Evolutionary conservation across 2,329 filamentous ascomycete genomes (phyloP).

Genomic region (Fusarium albosuccineum): DNA sequence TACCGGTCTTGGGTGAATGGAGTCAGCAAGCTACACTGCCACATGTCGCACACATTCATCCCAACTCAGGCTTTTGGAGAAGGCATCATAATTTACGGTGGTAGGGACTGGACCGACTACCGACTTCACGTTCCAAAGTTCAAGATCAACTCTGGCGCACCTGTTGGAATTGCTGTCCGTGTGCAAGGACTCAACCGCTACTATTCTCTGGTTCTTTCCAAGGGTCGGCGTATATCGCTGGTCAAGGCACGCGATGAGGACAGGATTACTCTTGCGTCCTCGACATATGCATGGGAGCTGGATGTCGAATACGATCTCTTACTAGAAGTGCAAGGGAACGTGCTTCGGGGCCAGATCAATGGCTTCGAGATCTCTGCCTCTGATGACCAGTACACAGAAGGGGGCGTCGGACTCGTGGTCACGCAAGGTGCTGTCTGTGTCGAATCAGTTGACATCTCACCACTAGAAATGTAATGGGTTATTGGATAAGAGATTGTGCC

Average conservation of each 20-base stretch:
- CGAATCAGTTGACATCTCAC: background rate
- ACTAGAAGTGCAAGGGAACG: background rate
- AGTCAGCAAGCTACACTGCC: background rate
- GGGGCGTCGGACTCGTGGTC: background rate
- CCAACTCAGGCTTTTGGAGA: background rate
- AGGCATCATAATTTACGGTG: background rate
- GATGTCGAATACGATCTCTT: background rate
- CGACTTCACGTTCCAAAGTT: background rate
- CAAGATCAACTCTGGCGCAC: background rate
- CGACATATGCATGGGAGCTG: background rate
- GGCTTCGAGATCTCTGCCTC: background rate
- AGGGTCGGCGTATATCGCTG: background rate
- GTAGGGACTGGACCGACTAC: background rate
- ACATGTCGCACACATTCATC: background rate
- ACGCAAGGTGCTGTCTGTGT: background rate
- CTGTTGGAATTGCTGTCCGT: background rate
- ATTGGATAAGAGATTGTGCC: too few species aligned
- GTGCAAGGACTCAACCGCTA: constrained; percentile 7
- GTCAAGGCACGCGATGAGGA: background rate
- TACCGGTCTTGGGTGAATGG: background rate
- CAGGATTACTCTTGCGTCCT: background rate
- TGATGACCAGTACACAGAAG: background rate
- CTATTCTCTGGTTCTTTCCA: background rate
- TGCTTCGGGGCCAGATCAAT: background rate
- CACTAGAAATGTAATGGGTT: background rate